Conservation (phyloP, 768 basidiomycete genomes). For the Pisolithus orientalis region DNA sequence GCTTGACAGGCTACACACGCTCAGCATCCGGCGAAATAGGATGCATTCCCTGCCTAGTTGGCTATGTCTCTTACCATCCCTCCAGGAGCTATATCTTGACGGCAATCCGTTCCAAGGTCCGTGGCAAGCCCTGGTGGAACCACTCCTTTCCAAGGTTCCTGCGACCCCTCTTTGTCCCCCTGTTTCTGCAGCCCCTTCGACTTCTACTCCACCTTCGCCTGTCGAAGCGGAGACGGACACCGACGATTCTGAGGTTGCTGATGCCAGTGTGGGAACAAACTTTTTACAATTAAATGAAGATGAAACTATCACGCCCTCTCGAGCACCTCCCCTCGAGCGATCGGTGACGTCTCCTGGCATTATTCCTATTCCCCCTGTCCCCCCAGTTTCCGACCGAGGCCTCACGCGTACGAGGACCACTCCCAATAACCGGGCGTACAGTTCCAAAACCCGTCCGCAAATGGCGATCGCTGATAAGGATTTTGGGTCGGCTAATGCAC, state of each 20-base stretch:
- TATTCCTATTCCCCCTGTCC: conserved; percentile 18
- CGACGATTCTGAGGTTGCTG: conserved; percentile 53
- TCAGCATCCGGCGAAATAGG: conserved; percentile 85
- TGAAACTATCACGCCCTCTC: conserved; percentile 66
- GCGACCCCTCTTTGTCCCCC: conserved; percentile 59
- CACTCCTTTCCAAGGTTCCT: conserved; percentile 62
- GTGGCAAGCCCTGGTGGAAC: conserved; percentile 86
- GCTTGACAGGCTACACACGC: conserved; percentile 79
- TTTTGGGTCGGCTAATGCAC: conserved; percentile 5
- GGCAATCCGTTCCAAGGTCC: conserved; percentile 94
- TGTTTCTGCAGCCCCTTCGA: conserved; percentile 51
- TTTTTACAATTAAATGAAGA: conserved; percentile 42
- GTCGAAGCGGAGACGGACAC: conserved; percentile 42
- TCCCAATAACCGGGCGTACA: conserved; percentile 52
- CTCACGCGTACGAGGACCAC: conserved; percentile 70
- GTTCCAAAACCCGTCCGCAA: conserved; percentile 37
- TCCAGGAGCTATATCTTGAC: conserved; percentile 89
- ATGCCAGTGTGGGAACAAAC: conserved; percentile 28
- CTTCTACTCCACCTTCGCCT: conserved; percentile 42
- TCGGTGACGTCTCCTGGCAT: conserved; percentile 45
- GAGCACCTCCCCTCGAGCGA: conserved; percentile 47
- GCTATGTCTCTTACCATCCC: conserved; percentile 79
- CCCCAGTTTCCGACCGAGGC: conserved; percentile 30
- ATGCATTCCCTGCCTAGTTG: conserved; percentile 88
- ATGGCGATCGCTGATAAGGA: conserved; percentile 23